Evolutionary conservation across 1,139 yeast species (phyloP), one percentile per base, ranked within the genome.

Genomic region (Blastobotrys malaysiensis): DNA sequence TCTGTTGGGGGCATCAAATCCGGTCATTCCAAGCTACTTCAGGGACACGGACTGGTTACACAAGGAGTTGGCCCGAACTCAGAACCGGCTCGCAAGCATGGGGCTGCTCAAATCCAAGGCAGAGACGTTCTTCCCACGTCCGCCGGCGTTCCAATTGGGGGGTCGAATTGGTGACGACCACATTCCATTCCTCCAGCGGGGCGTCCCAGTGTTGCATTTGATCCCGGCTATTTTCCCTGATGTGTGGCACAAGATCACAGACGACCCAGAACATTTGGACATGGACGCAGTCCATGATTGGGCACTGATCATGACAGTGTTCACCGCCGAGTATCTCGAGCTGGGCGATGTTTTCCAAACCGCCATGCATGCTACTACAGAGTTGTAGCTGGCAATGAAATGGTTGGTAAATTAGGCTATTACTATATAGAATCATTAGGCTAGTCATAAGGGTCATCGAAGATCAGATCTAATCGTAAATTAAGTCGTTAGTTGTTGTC

Each of bases 81-180:
- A 67, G 49, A 57, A 57, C 22, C 52, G 62, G 14, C 48, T 64
- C 22, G 51, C 58, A 24, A 51, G 57, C n/a, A 46, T 54, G 24
- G 58, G 57, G 4, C 36, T 63, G 36, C 49, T 59, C 20, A 52
- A 56, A 18, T 48, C 46, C 18, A 43, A 51, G 9, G 55, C 51
- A 2, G 46, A 47, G 6, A 50, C 59, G 14, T 59, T 57, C 44
- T 65, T 65, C 55, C 59, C 62, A 6, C 53, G 60, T 1, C 60
- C 60, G 5, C 54, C 59, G 1, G 31, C 46, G 39, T 65, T 56
- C 43, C 52, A 53, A n/a, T 50, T 50, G 50, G 68, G 66, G 2
- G 72, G 74, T 0, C 55, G 57, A 24, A 71, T 81, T 49, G 79
- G 72, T 11, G 86, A 81, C 60, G 85, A 81, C 58, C 86, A 81